Evolutionary conservation across 2,329 filamentous ascomycete species (phyloP).

Genomic region (Talaromyces sp.): DNA sequence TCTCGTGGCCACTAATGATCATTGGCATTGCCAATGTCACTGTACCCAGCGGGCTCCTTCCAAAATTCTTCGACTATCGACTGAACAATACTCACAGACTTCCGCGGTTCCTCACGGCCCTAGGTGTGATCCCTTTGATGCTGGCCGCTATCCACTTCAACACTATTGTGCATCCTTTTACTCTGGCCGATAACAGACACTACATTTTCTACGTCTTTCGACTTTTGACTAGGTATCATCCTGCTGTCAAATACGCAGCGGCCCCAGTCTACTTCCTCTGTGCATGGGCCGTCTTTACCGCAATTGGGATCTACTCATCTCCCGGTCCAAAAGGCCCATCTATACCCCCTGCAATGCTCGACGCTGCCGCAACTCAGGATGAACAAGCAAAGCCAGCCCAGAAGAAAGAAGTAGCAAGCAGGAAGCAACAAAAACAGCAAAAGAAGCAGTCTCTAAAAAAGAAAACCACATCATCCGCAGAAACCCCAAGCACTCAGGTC

Average conservation of each 20-base stretch:
- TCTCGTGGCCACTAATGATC: constrained; percentile 73
- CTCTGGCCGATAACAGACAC: constrained; percentile 90
- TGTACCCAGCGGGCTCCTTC: constrained; percentile 28
- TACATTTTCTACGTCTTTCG: constrained; percentile 97
- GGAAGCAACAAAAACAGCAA: constrained; percentile 19
- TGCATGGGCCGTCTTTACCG: constrained; percentile 63
- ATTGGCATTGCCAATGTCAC: constrained; percentile 47
- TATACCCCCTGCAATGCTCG: constrained; percentile 8
- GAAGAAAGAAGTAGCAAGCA: constrained; percentile 18
- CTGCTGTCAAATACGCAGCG: constrained; percentile 61
- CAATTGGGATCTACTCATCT: constrained; percentile 48
- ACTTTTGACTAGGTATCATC: constrained; percentile 66
- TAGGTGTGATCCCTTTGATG: constrained; percentile 39
- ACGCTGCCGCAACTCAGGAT: constrained; percentile 14
- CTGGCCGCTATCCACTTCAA: constrained; percentile 65
- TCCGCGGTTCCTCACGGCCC: constrained; percentile 35
- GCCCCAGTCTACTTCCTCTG: constrained; percentile 66
- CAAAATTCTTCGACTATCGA: constrained; percentile 29
- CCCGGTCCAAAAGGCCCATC: constrained; percentile 3
- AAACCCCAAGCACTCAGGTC: constrained; percentile 16
- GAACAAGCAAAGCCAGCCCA: constrained; percentile 16
- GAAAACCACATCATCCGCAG: constrained; percentile 15
- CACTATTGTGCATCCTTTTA: constrained; percentile 93
- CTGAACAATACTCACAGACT: constrained; percentile 28
- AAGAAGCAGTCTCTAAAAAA: constrained; percentile 22